Evolutionary conservation across 2,329 filamentous ascomycete genomes (phyloP).

Genomic region (Penicillium digitatum): DNA sequence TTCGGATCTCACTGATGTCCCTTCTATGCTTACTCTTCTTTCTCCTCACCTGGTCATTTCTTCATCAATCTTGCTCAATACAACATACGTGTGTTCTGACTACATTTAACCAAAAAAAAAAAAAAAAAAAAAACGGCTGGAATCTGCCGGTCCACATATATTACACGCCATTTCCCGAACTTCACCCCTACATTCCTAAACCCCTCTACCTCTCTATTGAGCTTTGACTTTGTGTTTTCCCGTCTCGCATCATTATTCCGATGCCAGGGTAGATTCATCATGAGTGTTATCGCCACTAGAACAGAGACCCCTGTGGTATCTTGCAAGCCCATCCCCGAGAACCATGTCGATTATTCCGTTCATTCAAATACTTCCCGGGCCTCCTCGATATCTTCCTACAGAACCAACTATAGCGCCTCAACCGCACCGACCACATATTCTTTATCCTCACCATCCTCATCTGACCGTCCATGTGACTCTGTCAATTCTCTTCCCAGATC

Average conservation of each 20-base stretch:
- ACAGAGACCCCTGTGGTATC: conserved; percentile 34
- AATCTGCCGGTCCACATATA: conserved; percentile 14
- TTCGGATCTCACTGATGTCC: not conserved
- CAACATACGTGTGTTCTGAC: conserved; percentile 1
- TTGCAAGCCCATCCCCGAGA: conserved; percentile 25
- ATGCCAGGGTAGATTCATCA: conserved; percentile 27
- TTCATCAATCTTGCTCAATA: not conserved
- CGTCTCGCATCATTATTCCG: conserved; percentile 10
- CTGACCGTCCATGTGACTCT: conserved; percentile 38
- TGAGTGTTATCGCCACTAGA: conserved; percentile 42
- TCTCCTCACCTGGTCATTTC: not conserved
- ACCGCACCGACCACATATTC: conserved; percentile 40
- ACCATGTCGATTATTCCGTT: conserved; percentile 24
- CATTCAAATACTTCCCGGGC: conserved; percentile 32
- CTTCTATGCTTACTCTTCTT: not conserved
- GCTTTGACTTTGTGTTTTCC: conserved; percentile 11
- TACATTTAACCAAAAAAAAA: too few species aligned
- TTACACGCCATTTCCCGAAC: conserved; percentile 13
- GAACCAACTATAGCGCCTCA: conserved; percentile 36
- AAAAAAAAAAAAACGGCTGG: conserved; percentile 3
- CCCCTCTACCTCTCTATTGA: conserved; percentile 12
- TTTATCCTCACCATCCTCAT: conserved; percentile 35
- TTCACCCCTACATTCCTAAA: conserved; percentile 23
- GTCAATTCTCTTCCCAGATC: conserved; percentile 35
- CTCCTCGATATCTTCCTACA: conserved; percentile 38